phyloP scores from a whole-genome alignment of 306 rosid species.

The Astragalus glycyphyllos region DNA sequence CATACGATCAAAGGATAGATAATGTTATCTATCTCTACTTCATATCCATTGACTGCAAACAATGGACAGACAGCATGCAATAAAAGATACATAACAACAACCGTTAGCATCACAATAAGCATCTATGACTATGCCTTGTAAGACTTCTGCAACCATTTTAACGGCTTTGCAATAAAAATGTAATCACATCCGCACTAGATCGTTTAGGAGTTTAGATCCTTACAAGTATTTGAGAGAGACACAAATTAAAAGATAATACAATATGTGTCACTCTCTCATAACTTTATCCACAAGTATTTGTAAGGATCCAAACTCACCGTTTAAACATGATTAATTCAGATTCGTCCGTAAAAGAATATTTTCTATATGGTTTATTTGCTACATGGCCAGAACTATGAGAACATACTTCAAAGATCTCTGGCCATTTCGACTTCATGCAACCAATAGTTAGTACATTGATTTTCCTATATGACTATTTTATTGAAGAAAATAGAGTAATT shows the following conservation, averaged over 20 bases:
- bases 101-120: constrained; percentile 18
- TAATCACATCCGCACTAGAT: neutral
- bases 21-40: neutral
- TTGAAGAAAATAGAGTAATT: no score
- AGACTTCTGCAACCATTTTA: constrained; percentile 57
- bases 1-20: constrained; percentile 29
- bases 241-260: no score
- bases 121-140: constrained; percentile 56
- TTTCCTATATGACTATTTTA: no score
- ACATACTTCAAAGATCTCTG: no score
- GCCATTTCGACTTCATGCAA: no score
- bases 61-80: neutral
- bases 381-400: constrained; percentile 2
- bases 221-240: no score
- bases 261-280: no score
- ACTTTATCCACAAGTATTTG: no score
- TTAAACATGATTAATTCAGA: neutral
- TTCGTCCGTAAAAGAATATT: constrained; percentile 17
- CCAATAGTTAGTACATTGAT: no score
- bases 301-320: no score
- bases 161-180: constrained; percentile 27
- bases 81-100: constrained; percentile 13
- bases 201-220: no score
- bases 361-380: constrained; percentile 1
- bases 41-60: neutral